Base-by-base conservation (phyloP, 2,329 filamentous ascomycete species). In the Cadophora sp. region DNA sequence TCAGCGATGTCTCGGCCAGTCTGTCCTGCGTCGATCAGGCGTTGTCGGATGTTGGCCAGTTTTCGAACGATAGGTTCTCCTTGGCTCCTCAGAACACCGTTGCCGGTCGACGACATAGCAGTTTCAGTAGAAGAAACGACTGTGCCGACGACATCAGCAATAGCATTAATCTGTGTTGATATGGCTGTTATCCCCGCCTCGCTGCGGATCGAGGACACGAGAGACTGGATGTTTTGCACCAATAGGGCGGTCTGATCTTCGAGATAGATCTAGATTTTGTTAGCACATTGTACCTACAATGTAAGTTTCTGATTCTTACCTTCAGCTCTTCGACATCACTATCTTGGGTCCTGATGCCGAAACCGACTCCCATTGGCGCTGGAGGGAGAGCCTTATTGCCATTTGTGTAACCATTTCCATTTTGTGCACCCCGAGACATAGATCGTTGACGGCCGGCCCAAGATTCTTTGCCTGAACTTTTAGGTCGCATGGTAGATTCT, bases 201-300 rank as follows among this genome's bases (percentile, higher is more conserved):
- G 62, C 85, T 84, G 64, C 91, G 90, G 70, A 94, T 90, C 34
- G 88, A 88, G 64, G 86, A 85, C 58, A 97, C 92, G 8, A 97
- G 86, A n/a, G 89, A 87, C 79, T 96, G 92, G 71, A 97, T 94
- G 55, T 89, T 92, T 72, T 93, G 89, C 29, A 96, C 90, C 68
- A 97, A 85, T 3, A 89, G 82, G 62, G 92, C 91, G 12, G 91
- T 94, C 78, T 96, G 92, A 76, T 94, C 92, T 76, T 96, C 92
- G 43, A 97, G 86, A 77, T 93, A 94, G 68, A 92, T 87, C 87
- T 91, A 62, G 43, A 66, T 34, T 51, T 22, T 64, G 75, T 76
- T 71, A 76, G 69, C 60, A 64, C 50, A 37, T 62, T 26, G 24
- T 11, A 53, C 31, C 14, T 26, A 53, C n/a, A 27, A 40, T 8